Evolutionary conservation across 805 yeast genomes (phyloP).

Genomic region (Yamadazyma phyllophila): DNA sequence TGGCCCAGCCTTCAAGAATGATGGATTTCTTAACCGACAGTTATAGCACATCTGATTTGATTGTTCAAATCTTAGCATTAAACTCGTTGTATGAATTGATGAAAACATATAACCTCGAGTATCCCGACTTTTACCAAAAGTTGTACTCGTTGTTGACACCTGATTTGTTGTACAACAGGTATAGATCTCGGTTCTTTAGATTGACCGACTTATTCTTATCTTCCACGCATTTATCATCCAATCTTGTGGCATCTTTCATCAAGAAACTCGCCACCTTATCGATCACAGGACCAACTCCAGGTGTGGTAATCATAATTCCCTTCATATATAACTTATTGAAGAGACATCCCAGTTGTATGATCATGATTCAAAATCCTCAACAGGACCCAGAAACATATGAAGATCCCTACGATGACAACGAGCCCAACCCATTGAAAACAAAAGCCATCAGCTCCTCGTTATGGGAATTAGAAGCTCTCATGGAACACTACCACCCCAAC

Average conservation of each 20-base stretch:
- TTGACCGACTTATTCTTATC: constrained; percentile 80
- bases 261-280: constrained; percentile 76
- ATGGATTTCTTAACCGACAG: constrained; percentile 95
- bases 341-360: constrained; percentile 93
- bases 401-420: constrained; percentile 69
- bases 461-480: constrained; percentile 85
- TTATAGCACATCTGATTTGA: constrained; percentile 50
- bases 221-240: constrained; percentile 83
- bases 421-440: constrained; percentile 73
- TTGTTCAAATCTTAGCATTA: constrained; percentile 72
- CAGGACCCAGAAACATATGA: constrained; percentile 23
- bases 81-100: constrained; percentile 87
- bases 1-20: constrained; percentile 73
- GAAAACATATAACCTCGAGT: constrained; percentile 79
- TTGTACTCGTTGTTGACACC: constrained; percentile 79
- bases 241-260: constrained; percentile 84
- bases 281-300: constrained; percentile 80
- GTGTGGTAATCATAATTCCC: constrained; percentile 84
- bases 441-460: constrained; percentile 80
- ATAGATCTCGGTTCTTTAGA: constrained; percentile 85
- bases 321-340: constrained; percentile 85
- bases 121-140: constrained; percentile 84
- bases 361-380: constrained; percentile 63
- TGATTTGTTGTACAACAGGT: constrained; percentile 68
- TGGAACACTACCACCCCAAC: constrained; percentile 91